These are phyloP conservation scores for Erodium trifolium DNA, from an alignment of 441 rosid species.

Conservation along the genomic window DNA sequence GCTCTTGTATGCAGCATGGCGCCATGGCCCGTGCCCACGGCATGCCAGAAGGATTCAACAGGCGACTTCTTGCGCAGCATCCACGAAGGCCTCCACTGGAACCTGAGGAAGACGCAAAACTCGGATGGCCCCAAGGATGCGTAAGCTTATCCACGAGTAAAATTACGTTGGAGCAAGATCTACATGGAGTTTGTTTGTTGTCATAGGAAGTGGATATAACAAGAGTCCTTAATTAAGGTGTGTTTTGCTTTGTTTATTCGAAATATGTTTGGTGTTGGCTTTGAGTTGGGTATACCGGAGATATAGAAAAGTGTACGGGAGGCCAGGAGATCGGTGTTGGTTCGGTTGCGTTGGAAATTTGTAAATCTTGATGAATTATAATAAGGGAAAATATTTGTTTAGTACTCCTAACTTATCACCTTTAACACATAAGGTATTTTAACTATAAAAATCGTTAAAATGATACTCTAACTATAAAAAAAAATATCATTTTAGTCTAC, in stretches of 20 bases:
- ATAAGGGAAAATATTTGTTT: no score
- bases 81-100: constrained; percentile 97
- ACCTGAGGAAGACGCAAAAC: constrained; percentile 71
- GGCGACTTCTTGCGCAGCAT: constrained; percentile 80
- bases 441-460: no score
- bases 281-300: background rate
- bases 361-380: background rate
- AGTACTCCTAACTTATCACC: no score
- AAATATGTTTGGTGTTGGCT: background rate
- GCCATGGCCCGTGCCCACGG: constrained; percentile 96
- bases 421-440: no score
- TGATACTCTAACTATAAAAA: no score
- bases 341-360: background rate
- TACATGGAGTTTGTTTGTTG: background rate
- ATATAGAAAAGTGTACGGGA: background rate
- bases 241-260: background rate
- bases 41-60: constrained; percentile 81
- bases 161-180: background rate
- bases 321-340: background rate
- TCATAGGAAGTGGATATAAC: no score
- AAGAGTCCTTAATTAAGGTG: background rate
- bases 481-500: no score
- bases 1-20: constrained; percentile 97
- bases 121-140: constrained; percentile 60
- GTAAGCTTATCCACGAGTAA: constrained; percentile 12